Evolutionary conservation across 2,329 filamentous ascomycete species (phyloP), one percentile per base, ranked within the genome.

Genomic region (Albifimbria verrucaria): DNA sequence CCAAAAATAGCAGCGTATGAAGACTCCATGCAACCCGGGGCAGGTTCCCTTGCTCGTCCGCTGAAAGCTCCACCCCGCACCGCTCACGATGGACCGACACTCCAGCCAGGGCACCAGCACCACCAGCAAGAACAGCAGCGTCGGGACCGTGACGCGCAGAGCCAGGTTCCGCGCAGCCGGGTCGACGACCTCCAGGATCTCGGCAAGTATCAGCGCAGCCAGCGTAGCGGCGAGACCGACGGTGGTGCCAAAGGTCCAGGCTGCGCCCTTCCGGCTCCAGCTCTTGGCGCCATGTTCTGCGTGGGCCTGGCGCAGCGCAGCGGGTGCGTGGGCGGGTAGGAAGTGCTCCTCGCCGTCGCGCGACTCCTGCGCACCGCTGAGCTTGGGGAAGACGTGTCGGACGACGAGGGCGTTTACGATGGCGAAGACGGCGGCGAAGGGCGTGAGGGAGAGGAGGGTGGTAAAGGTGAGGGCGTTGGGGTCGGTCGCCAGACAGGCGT

Each of bases 121-220:
- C 24, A 95, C 80, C 23, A 94, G 79, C 56, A 92, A 72, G 39
- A 90, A 79, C 24, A 95, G 72, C 42, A 96, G 74, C 20, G 83
- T 81, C 7, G 86, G 83, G 23, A 95, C 81, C 0, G 87, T 90
- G 25, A 87, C 71, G 52, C 83, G 79, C 59, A 95, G 76, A 21
- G 87, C 89, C 24, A 88, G 66, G 21, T 80, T 81, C 54, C 90
- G 79, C 12, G 89, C 89, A 26, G 77, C 75, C 7, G 85, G 79
- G 57, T 87, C 81, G n/a, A 90, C 79, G 5, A 88, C 78, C 63
- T 90, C 89, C 23, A 89, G 85, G 43, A 96, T 90, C 70, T 96
- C 91, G 62, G 89, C 91, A 9, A 96, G 79, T 45, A 96, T 89
- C 59, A 96, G 73, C 70, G 92, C 87, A 3, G 86, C 90, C 45